phyloP scores from a whole-genome alignment of 176 grass and related monocot genomes.

The Aegilops umbellulata region DNA sequence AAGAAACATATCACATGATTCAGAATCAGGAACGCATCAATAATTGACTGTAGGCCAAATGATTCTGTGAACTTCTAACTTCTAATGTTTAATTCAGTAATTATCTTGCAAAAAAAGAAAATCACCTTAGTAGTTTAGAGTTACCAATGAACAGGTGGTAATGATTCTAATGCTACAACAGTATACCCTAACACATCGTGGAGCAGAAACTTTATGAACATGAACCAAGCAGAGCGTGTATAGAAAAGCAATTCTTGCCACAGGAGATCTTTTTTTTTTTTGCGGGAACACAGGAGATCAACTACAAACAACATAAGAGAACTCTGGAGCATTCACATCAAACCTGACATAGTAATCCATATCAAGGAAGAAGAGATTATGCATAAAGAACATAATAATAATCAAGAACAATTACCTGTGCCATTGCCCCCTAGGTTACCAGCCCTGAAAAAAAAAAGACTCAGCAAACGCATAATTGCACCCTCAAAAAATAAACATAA shows the following conservation, averaged over 20 bases:
- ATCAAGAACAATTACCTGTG: constrained; percentile 48
- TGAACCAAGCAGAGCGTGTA: constrained; percentile 1
- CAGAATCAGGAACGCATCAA: neutral
- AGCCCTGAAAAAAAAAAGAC: constrained; percentile 50
- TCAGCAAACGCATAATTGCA: constrained; percentile 20
- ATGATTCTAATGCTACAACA: neutral
- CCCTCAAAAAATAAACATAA: neutral
- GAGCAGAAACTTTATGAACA: constrained; percentile 15
- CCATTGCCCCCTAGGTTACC: constrained; percentile 54
- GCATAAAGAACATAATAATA: neutral
- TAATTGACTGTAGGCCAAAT: neutral
- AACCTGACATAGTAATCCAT: neutral
- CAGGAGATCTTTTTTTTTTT: neutral
- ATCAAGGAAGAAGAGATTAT: neutral
- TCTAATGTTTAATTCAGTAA: neutral
- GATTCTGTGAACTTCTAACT: neutral
- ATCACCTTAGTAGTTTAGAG: neutral
- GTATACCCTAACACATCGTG: neutral
- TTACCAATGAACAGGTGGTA: neutral
- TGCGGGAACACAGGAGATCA: neutral
- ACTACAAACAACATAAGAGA: constrained; percentile 13
- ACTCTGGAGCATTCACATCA: constrained; percentile 19
- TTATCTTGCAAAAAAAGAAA: neutral
- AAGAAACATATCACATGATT: constrained; percentile 1
- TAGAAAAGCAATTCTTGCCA: neutral